Evolutionary conservation across 495 filamentous ascomycete genomes (phyloP), one percentile per base, ranked within the genome.

Genomic region (Xylaria nigripes): DNA sequence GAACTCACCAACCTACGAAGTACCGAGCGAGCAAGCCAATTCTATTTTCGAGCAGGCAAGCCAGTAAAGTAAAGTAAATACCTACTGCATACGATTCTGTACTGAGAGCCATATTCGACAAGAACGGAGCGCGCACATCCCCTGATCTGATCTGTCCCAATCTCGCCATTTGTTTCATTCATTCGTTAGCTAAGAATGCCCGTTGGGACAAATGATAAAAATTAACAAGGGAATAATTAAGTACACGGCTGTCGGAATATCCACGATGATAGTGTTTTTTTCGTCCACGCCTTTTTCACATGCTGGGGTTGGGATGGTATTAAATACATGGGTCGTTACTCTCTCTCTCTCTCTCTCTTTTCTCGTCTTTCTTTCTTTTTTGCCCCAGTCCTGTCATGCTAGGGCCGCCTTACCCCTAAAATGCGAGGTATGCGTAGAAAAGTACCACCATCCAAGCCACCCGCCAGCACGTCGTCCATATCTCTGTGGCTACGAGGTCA

Each of bases 401-500:
- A 3, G 12, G 23, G 16, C n/a, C 36, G 1, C n/a, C 7, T 23
- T 18, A 77, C 7, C 73, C 72, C 55, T 65, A 67, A 51, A 62
- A 71, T 13, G 62, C 59, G 41, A 78, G 56, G 51, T 65, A 76
- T 6, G 48, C 63, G 61, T 68, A 78, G 36, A 73, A 68, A 22
- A 61, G 32, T 30, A 73, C 40, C 24, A 65, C 72, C 69, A 78
- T 75, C 75, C 75, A 78, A 23, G 51, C 64, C 0, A 72, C 68
- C 34, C 75, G 51, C 65, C 63, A 78, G 5, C 64, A 48, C 15
- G 61, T 71, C 1, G 75, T 75, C 75, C 72, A 76, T n/a, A 73
- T 52, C 59, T 78, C 75, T 7, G 61, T 64, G 0, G 60, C 25
- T 7, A 73, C 65, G 4, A 72, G 50, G 1, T 46, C 50, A 0